These are phyloP conservation scores for Penicillium sp. DNA, from an alignment of 2,329 filamentous ascomycete genomes.

Conservation along the genomic window DNA sequence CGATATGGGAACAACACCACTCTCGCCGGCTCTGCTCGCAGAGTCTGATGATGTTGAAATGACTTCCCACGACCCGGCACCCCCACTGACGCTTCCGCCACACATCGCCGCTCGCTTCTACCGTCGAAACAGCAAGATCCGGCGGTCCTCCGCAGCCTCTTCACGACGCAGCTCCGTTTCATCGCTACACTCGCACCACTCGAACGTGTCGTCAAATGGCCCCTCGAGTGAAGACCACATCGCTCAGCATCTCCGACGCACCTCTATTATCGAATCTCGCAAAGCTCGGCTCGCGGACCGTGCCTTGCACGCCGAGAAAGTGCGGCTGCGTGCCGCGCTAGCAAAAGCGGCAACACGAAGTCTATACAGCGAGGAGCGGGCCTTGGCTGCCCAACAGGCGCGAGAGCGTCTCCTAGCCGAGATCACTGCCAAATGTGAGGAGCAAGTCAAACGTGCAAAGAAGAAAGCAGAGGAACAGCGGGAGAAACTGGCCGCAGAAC, in stretches of 20 bases:
- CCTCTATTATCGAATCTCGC: conserved; percentile 59
- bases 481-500: conserved; percentile 57
- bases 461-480: conserved; percentile 61
- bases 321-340: conserved; percentile 56
- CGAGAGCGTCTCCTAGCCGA: conserved; percentile 59
- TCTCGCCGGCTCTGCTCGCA: conserved; percentile 21
- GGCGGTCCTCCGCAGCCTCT: conserved; percentile 57
- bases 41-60: conserved; percentile 40
- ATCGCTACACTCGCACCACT: conserved; percentile 57
- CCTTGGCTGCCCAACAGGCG: conserved; percentile 57
- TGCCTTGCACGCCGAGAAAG: conserved; percentile 60
- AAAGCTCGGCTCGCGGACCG: conserved; percentile 60
- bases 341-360: conserved; percentile 54
- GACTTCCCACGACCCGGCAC: conserved; percentile 31
- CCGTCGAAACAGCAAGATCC: conserved; percentile 46
- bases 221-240: conserved; percentile 53
- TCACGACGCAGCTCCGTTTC: conserved; percentile 61
- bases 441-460: conserved; percentile 60
- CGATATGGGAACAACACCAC: conserved; percentile 26
- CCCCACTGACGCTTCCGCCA: conserved; percentile 49
- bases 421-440: conserved; percentile 59
- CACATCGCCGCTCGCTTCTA: conserved; percentile 60
- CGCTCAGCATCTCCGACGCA: conserved; percentile 59
- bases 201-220: conserved; percentile 45
- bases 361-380: conserved; percentile 56